Evolutionary conservation across 805 yeast species (phyloP).

Genomic region (Zygosaccharomyces bisporus): DNA sequence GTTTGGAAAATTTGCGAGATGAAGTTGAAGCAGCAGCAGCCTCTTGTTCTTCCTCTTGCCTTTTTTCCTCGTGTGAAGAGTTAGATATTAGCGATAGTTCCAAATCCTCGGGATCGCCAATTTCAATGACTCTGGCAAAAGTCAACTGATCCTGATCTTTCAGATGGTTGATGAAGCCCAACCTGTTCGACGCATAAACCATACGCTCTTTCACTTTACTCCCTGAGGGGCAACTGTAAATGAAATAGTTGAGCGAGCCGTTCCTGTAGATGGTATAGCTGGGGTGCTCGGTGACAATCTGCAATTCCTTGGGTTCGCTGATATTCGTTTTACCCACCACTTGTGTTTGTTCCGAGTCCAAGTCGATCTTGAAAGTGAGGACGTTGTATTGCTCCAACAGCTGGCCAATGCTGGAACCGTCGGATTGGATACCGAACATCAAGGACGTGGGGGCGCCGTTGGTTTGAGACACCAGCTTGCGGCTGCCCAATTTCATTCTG

Average conservation of each 20-base stretch:
- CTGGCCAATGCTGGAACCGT: conserved; percentile 17
- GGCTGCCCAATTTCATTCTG: conserved; percentile 24
- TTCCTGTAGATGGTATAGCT: conserved; percentile 56
- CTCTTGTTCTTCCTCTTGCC: conserved; percentile 20
- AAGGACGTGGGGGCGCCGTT: conserved; percentile 27
- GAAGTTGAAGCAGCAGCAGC: conserved; percentile 15
- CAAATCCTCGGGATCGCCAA: conserved; percentile 69
- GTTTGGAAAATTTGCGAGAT: conserved; percentile 48
- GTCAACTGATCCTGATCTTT: conserved; percentile 36
- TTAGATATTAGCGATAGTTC: conserved; percentile 42
- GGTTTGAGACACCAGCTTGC: conserved; percentile 30
- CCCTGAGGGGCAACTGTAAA: conserved; percentile 87
- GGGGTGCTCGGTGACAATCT: conserved; percentile 44
- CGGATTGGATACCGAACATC: conserved; percentile 25
- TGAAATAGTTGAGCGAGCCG: conserved; percentile 48
- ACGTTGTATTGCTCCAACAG: conserved; percentile 41
- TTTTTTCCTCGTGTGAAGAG: conserved; percentile 36
- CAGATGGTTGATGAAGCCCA: conserved; percentile 53
- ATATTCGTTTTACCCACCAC: conserved; percentile 32
- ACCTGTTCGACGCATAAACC: conserved; percentile 83
- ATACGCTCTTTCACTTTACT: conserved; percentile 87
- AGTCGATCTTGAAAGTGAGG: conserved; percentile 50
- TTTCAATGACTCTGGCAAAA: conserved; percentile 53
- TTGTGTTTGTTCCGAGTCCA: conserved; percentile 45
- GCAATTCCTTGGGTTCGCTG: conserved; percentile 30